Percentiles rank a stretch among this genome's conserved stretches.
These are phyloP conservation scores for Chondrus crispus DNA, from an alignment of 23 red algal genomes.

Conservation along the genomic window DNA sequence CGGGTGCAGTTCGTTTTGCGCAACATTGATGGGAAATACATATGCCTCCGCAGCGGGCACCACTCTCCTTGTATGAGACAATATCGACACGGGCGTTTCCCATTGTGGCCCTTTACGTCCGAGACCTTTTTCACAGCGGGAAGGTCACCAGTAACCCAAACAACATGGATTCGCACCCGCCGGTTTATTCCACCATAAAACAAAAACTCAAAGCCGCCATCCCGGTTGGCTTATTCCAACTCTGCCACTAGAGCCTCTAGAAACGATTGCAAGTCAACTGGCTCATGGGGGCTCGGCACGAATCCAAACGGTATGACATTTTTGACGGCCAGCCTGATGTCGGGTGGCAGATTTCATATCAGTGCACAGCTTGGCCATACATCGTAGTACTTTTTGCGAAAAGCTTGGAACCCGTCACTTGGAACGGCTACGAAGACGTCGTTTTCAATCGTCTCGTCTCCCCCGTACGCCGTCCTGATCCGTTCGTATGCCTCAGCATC, in stretches of 20 bases:
- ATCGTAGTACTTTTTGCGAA: background rate
- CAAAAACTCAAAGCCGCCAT: background rate
- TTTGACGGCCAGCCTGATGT: background rate
- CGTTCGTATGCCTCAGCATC: background rate
- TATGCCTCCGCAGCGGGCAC: background rate
- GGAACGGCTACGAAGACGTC: background rate
- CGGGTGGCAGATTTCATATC: background rate
- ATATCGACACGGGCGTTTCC: background rate
- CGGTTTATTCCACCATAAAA: background rate
- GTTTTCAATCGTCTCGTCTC: background rate
- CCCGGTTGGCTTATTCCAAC: background rate
- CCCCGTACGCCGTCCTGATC: background rate
- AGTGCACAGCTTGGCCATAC: background rate
- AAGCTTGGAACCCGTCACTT: background rate
- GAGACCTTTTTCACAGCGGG: background rate
- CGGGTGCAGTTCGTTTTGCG: background rate
- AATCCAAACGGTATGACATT: background rate
- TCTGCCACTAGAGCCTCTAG: background rate
- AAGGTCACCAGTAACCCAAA: background rate
- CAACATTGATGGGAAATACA: background rate
- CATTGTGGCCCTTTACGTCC: slow-evolving; percentile 5
- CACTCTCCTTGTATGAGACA: background rate
- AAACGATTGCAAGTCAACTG: slow-evolving; percentile 1
- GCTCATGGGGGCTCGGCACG: background rate
- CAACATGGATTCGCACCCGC: background rate